A percentile compares a stretch with the other conserved stretches of the same genome.
Evolutionary conservation across 169 alveolate species (phyloP).

Genomic region (Theileria orientalis): DNA sequence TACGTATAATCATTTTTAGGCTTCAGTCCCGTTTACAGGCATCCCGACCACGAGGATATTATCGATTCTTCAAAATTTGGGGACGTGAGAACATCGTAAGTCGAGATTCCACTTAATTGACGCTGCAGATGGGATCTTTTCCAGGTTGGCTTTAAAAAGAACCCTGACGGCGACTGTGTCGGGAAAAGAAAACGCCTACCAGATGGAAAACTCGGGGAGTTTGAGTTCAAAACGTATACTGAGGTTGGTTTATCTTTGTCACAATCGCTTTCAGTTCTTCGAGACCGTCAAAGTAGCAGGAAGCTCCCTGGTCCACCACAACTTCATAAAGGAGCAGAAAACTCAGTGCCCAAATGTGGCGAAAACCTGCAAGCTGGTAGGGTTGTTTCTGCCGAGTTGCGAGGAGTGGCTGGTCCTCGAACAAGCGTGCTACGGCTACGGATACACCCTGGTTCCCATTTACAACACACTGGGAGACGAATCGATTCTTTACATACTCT

Average conservation of each 20-base stretch:
- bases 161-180: conserved; percentile 62
- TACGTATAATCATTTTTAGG: not conserved
- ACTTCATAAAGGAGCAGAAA: conserved; percentile 21
- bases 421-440: conserved; percentile 80
- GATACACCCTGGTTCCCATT: conserved; percentile 78
- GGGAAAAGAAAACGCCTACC: conserved; percentile 35
- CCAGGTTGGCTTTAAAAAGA: conserved; percentile 41
- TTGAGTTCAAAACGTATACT: conserved; percentile 42
- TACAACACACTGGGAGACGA: conserved; percentile 79
- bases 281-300: conserved; percentile 22
- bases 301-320: conserved; percentile 41
- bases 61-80: conserved; percentile 21
- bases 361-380: conserved; percentile 46
- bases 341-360: conserved; percentile 12
- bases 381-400: conserved; percentile 72
- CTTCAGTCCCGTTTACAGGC: conserved; percentile 32
- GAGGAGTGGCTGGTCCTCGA: conserved; percentile 81
- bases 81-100: conserved; percentile 43
- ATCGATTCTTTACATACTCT: conserved; percentile 66
- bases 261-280: conserved; percentile 21
- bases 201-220: conserved; percentile 50
- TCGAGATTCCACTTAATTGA: not conserved
- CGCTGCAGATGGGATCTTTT: conserved; percentile 59
- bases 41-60: conserved; percentile 21
- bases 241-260: conserved; percentile 13